A percentile compares a stretch with the other conserved stretches of the same genome.
These are phyloP conservation scores for Malus fusca DNA, from an alignment of 306 rosid genomes.

Conservation along the genomic window DNA sequence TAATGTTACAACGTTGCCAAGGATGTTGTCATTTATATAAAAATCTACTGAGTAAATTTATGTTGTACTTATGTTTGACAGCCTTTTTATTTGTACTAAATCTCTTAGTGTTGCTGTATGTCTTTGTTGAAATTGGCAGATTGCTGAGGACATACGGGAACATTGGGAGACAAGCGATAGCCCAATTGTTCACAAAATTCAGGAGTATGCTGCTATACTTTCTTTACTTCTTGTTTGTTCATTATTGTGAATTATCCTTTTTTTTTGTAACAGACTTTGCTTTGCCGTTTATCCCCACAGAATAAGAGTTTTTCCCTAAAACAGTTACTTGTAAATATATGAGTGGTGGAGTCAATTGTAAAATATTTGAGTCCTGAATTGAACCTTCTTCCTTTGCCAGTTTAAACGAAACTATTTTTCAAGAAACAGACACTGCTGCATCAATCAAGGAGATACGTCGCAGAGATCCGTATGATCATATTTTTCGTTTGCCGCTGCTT, in stretches of 20 bases:
- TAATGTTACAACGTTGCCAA: not conserved
- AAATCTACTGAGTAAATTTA: not conserved
- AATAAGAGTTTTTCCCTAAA: not conserved
- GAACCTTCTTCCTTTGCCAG: constrained; percentile 35
- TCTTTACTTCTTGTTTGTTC: constrained; percentile 2
- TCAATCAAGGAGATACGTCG: constrained; percentile 77
- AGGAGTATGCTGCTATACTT: constrained; percentile 48
- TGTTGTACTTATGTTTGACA: not conserved
- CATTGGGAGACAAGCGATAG: constrained; percentile 70
- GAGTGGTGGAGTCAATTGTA: not conserved
- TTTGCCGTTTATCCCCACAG: not conserved
- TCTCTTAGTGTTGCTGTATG: constrained; percentile 7
- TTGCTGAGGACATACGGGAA: constrained; percentile 75
- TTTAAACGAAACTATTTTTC: constrained; percentile 73
- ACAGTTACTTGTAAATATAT: not conserved
- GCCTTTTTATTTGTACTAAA: not conserved
- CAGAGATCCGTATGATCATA: constrained; percentile 74
- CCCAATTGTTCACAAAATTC: constrained; percentile 76
- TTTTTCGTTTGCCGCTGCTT: constrained; percentile 16
- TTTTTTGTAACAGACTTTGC: not conserved
- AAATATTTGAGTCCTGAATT: constrained; percentile 17
- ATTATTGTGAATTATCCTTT: not conserved
- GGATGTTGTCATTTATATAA: not conserved
- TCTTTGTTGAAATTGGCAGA: constrained; percentile 50
- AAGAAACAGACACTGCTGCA: constrained; percentile 85